phyloP scores from a whole-genome alignment of 768 basidiomycete genomes.

The Podaxis sp. region DNA sequence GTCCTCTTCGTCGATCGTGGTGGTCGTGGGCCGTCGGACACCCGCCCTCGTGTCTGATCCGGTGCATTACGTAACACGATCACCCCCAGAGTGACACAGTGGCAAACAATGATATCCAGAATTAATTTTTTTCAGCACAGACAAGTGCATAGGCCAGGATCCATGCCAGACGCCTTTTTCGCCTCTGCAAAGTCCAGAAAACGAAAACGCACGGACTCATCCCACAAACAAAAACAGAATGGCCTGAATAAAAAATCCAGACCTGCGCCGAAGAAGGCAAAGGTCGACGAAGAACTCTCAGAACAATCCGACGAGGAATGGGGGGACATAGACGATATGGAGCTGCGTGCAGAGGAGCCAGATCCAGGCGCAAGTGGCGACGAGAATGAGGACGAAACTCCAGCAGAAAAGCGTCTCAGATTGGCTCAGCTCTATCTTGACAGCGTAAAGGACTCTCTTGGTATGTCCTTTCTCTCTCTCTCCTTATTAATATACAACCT shows the following conservation, averaged over 20 bases:
- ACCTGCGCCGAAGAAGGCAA: conserved; percentile 26
- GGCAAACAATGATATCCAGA: background rate
- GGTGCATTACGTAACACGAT: background rate
- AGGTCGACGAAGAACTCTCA: conserved; percentile 67
- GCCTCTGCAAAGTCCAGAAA: conserved; percentile 58
- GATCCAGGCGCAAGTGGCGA: conserved; percentile 69
- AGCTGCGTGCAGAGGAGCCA: conserved; percentile 52
- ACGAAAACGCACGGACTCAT: conserved; percentile 47
- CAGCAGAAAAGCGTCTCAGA: conserved; percentile 88
- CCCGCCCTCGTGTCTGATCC: background rate
- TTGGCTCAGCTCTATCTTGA: conserved; percentile 90
- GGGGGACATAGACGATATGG: conserved; percentile 69
- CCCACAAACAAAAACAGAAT: conserved; percentile 24
- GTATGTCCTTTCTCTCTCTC: conserved; percentile 36
- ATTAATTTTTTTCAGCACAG: background rate
- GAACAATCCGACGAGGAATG: conserved; percentile 48
- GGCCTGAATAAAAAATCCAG: background rate
- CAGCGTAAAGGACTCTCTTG: conserved; percentile 73
- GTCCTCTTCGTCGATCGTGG: background rate
- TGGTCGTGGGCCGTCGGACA: background rate
- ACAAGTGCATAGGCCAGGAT: conserved; percentile 10
- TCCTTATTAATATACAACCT: background rate
- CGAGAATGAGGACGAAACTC: conserved; percentile 87
- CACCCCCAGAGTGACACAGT: background rate
- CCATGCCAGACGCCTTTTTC: conserved; percentile 88